Conservation (phyloP, 1,284 basidiomycete genomes). For the Trichosporon sp. region DNA sequence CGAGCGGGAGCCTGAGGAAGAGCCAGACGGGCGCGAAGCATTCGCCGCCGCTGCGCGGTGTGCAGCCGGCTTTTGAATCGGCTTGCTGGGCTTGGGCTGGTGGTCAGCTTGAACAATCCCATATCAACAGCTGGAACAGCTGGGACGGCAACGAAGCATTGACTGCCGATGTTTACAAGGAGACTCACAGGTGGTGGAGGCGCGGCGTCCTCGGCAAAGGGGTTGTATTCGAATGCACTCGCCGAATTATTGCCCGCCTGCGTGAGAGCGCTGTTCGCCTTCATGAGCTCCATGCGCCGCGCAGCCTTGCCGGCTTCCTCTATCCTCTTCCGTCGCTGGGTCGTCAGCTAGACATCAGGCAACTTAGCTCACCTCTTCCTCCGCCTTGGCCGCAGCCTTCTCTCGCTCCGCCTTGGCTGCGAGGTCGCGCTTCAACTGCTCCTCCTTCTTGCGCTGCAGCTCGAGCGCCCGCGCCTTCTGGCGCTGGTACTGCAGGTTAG, state of each 20-base stretch:
- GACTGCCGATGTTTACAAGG: background rate
- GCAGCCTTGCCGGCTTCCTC: conserved; percentile 39
- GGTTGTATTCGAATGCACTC: conserved; percentile 30
- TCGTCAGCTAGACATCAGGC: background rate
- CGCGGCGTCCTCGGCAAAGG: conserved; percentile 40
- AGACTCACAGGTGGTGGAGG: conserved; percentile 20
- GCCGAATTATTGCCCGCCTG: conserved; percentile 10
- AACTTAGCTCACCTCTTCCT: conserved; percentile 37
- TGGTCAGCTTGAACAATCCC: background rate
- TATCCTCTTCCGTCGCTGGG: conserved; percentile 30
- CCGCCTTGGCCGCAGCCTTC: conserved; percentile 34
- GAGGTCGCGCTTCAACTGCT: conserved; percentile 32
- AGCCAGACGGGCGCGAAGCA: background rate
- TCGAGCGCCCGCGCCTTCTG: conserved; percentile 36
- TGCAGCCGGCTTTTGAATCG: background rate
- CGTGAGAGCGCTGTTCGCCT: conserved; percentile 35
- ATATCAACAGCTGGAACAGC: background rate
- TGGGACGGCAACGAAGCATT: background rate
- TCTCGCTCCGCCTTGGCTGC: conserved; percentile 36
- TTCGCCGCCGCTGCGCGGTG: background rate
- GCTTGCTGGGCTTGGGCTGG: conserved; percentile 4
- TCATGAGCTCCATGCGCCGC: conserved; percentile 35
- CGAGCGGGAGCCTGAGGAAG: background rate
- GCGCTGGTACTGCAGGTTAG: conserved; percentile 34
- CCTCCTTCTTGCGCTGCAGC: conserved; percentile 41